phyloP scores from a whole-genome alignment of 768 basidiomycete species.

The Tulasnella sp. region DNA sequence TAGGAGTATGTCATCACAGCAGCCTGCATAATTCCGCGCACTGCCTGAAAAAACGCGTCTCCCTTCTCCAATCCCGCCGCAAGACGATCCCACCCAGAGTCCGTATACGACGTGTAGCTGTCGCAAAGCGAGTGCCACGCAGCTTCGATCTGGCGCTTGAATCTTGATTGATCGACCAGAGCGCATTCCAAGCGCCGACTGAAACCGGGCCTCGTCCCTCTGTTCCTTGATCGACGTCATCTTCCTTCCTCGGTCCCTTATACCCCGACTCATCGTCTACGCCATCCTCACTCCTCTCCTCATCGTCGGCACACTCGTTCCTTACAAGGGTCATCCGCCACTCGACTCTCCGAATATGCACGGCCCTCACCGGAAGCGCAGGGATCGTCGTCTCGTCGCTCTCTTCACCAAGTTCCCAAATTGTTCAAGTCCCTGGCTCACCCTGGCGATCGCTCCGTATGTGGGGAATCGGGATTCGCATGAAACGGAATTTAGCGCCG shows the following conservation, averaged over 20 bases:
- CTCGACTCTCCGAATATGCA: conserved; percentile 50
- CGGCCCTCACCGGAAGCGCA: conserved; percentile 56
- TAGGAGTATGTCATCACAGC: too few species aligned
- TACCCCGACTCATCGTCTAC: conserved; percentile 48
- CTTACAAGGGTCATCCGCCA: conserved; percentile 48
- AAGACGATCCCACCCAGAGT: too few species aligned
- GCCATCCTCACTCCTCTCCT: conserved; percentile 43
- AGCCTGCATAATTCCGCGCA: too few species aligned
- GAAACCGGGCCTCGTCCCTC: conserved; percentile 37
- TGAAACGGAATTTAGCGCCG: too few species aligned
- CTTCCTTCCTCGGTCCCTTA: conserved; percentile 49
- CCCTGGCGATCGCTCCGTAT: conserved; percentile 53
- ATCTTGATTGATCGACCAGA: too few species aligned
- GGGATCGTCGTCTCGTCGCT: conserved; percentile 52
- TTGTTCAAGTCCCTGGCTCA: conserved; percentile 61
- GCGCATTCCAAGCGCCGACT: conserved; percentile 16
- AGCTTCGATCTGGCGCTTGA: too few species aligned
- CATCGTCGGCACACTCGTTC: conserved; percentile 46
- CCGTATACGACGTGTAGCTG: too few species aligned
- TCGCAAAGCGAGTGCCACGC: too few species aligned
- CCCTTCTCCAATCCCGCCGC: too few species aligned
- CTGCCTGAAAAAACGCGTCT: too few species aligned
- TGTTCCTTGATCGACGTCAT: conserved; percentile 54
- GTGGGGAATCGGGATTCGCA: conserved; percentile 36
- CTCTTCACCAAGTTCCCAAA: conserved; percentile 46